Conservation (phyloP, 2,329 filamentous ascomycete species). For the Phialemoniopsis sp. region DNA sequence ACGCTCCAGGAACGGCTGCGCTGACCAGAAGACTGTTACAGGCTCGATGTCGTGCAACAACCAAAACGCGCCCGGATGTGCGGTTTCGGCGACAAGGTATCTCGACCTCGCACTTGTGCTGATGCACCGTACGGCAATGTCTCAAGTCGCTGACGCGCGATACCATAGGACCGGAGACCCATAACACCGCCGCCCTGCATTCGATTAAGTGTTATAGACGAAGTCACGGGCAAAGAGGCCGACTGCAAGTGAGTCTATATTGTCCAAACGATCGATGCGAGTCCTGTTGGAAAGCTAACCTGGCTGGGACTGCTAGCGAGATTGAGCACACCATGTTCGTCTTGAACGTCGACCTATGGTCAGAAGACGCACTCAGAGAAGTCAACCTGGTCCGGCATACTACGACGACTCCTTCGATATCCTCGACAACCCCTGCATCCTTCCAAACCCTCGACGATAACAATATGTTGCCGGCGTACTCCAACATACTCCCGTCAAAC, state of each 20-base stretch:
- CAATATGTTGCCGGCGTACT: conserved; percentile 23
- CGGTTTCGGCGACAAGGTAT: conserved; percentile 95
- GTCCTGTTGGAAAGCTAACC: conserved; percentile 7
- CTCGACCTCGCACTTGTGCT: neutral
- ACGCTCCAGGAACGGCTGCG: neutral
- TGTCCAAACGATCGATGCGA: neutral
- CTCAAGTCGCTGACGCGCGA: too few species aligned
- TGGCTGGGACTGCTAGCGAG: conserved; percentile 40
- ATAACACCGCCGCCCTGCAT: conserved; percentile 96
- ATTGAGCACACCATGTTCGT: conserved; percentile 49
- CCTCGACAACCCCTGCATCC: conserved; percentile 73
- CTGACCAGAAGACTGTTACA: conserved; percentile 21
- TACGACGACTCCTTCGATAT: conserved; percentile 71
- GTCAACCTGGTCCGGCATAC: conserved; percentile 63
- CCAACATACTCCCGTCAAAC: conserved; percentile 29
- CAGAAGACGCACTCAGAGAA: conserved; percentile 59
- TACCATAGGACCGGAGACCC: conserved; percentile 75
- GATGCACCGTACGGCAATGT: too few species aligned
- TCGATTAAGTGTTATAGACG: conserved; percentile 73
- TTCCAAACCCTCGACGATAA: too few species aligned
- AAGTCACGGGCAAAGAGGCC: conserved; percentile 71
- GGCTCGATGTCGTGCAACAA: conserved; percentile 81
- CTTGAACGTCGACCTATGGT: conserved; percentile 65
- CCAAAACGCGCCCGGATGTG: conserved; percentile 95
- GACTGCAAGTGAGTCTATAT: conserved; percentile 72